Percentiles rank a stretch among this genome's conserved stretches.
These are phyloP conservation scores for Hyphopichia wangnamkhiaoensis DNA, from an alignment of 1,139 yeast genomes.

Conservation along the genomic window DNA sequence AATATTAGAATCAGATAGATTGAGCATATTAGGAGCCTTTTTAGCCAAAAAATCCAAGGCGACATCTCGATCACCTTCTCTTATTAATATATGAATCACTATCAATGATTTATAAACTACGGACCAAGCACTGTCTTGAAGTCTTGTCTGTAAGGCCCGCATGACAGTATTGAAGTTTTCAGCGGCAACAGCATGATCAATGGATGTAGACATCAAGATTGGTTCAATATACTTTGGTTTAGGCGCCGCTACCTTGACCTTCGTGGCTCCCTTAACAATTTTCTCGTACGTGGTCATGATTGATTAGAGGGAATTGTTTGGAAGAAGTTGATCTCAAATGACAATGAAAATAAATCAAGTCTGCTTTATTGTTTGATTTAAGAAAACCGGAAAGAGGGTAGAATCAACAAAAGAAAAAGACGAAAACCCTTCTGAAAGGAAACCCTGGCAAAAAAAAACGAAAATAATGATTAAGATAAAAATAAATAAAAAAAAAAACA, in stretches of 20 bases:
- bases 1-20: constrained; percentile 36
- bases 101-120: constrained; percentile 82
- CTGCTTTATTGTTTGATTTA: too few species aligned
- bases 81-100: constrained; percentile 84
- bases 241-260: constrained; percentile 87
- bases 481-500: too few species aligned
- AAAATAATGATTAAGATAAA: too few species aligned
- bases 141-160: constrained; percentile 57
- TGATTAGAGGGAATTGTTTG: neutral
- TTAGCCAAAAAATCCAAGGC: constrained; percentile 65
- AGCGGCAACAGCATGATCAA: constrained; percentile 39
- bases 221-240: constrained; percentile 95
- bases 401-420: too few species aligned
- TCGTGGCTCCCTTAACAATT: constrained; percentile 52
- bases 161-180: constrained; percentile 71
- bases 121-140: constrained; percentile 86
- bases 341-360: too few species aligned
- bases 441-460: too few species aligned
- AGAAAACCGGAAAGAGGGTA: too few species aligned
- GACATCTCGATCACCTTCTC: constrained; percentile 82
- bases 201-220: constrained; percentile 72
- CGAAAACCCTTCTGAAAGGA: too few species aligned
- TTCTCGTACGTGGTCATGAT: constrained; percentile 49
- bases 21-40: constrained; percentile 59
- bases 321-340: neutral